Evolutionary conservation across 768 basidiomycete species (phyloP).

Genomic region (Kwoniella europaea): DNA sequence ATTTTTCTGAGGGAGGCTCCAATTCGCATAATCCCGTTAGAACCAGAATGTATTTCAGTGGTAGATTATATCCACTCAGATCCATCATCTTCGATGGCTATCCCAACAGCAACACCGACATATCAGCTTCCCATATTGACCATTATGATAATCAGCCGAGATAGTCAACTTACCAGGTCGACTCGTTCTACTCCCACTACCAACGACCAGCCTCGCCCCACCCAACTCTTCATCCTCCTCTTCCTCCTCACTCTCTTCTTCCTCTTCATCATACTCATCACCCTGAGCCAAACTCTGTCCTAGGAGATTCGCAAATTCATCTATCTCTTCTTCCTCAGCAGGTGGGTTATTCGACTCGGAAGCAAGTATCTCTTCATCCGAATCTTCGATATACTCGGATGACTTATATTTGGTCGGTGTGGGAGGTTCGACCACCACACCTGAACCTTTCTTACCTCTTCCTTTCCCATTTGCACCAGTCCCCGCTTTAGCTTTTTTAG

Average conservation of each 20-base stretch:
- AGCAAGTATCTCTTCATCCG: conserved; percentile 41
- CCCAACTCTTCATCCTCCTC: conserved; percentile 42
- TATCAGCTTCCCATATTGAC: conserved; percentile 4
- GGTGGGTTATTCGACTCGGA: conserved; percentile 18
- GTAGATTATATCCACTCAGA: conserved; percentile 27
- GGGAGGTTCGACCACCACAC: not conserved
- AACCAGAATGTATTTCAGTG: not conserved
- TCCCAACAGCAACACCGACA: not conserved
- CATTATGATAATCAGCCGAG: too few species aligned
- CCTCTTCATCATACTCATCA: conserved; percentile 18
- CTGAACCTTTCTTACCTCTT: not conserved
- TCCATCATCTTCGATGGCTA: conserved; percentile 23
- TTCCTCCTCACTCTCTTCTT: conserved; percentile 36
- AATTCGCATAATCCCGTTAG: too few species aligned
- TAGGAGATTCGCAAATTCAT: conserved; percentile 50
- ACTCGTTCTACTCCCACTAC: not conserved
- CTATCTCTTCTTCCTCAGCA: conserved; percentile 34
- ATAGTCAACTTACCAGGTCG: conserved; percentile 5
- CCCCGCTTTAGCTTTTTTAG: not conserved
- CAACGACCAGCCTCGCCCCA: conserved; percentile 34
- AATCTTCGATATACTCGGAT: conserved; percentile 49
- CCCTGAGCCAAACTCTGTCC: conserved; percentile 42
- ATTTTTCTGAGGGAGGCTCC: too few species aligned
- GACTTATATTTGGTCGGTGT: conserved; percentile 43
- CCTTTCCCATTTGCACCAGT: not conserved